Evolutionary conservation across 306 rosid species (phyloP), one percentile per base, ranked within the genome.

Genomic region (Delonix regia): DNA sequence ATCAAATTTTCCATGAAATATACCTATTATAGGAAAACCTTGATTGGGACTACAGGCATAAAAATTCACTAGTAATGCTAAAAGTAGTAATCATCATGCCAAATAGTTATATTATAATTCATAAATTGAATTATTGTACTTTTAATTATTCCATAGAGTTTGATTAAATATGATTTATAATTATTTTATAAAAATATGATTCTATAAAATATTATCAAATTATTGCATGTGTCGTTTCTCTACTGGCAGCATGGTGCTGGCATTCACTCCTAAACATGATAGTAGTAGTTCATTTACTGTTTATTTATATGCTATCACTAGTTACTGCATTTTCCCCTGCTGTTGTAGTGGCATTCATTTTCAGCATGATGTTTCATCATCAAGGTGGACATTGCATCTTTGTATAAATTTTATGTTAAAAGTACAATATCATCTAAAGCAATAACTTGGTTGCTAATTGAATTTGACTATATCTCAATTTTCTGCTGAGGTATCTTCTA

Each of bases 191-290:
- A 53, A 51, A n/a, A 21, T 53, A 53, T 19, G 60, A 21, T 6
- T 7, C 27, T 19, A 9, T 16, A 53, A 14, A 47, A 14, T 16
- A 47, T 47, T 47, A 47, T 47, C 1, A 19, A 47, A 47, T 3
- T 3, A 5, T 10, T 18, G 9, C 6, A 21, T 55, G 61, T 70
- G 16, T 9, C 16, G 24, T 70, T 70, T 70, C 22, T 11, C 4
- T 28, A 25, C 9, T 7, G 3, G 38, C 55, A 22, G 18, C 27
- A 57, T 57, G 25, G n/a, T 59, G 41, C 24, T 61, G 49, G 22
- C 27, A 45, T 44, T 45, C 71, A 61, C 79, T 48, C 7, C 44
- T 62, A 47, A 75, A 13, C 36, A 33, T 47, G 71, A 61, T 42
- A 45, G 61, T 49, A 44, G 71, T 61, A 47, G 24, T 47, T 63